A percentile compares a stretch with the other conserved stretches of the same genome.
These are phyloP conservation scores for Candida maris DNA, from an alignment of 805 yeast species.

Conservation along the genomic window DNA sequence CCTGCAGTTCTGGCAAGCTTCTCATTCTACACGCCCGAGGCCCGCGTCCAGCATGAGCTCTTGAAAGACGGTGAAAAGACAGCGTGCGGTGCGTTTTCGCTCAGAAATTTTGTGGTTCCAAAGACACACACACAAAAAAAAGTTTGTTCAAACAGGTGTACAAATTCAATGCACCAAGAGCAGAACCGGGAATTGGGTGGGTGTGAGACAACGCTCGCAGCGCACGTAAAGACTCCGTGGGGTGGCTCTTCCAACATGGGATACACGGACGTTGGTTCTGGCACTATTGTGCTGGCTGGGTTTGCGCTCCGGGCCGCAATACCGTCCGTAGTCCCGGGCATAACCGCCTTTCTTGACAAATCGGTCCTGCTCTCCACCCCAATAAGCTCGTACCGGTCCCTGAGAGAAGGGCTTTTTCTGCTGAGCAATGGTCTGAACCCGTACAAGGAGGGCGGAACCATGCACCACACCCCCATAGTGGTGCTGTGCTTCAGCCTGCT, in stretches of 20 bases:
- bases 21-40: too few relatives aligned
- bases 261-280: conserved; percentile 3
- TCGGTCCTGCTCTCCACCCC: conserved; percentile 71
- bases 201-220: too few relatives aligned
- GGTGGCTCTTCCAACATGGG: too few relatives aligned
- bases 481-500: conserved; percentile 46
- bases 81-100: too few relatives aligned
- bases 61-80: too few relatives aligned
- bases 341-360: conserved; percentile 37
- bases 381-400: conserved; percentile 58
- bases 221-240: too few relatives aligned
- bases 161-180: background rate
- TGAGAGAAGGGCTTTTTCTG: conserved; percentile 67
- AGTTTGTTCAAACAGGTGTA: background rate
- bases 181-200: too few relatives aligned
- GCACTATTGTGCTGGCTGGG: conserved; percentile 19
- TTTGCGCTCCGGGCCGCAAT: conserved; percentile 23
- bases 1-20: too few relatives aligned
- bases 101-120: background rate
- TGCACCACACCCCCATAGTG: conserved; percentile 80
- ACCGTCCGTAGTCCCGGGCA: conserved; percentile 28
- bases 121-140: background rate
- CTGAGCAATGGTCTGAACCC: conserved; percentile 54
- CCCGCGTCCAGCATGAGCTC: too few relatives aligned
- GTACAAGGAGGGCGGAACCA: conserved; percentile 74